A percentile compares a stretch with the other conserved stretches of the same genome.
phyloP scores from a whole-genome alignment of 805 yeast species.

The Crinitomyces ghanaensis region DNA sequence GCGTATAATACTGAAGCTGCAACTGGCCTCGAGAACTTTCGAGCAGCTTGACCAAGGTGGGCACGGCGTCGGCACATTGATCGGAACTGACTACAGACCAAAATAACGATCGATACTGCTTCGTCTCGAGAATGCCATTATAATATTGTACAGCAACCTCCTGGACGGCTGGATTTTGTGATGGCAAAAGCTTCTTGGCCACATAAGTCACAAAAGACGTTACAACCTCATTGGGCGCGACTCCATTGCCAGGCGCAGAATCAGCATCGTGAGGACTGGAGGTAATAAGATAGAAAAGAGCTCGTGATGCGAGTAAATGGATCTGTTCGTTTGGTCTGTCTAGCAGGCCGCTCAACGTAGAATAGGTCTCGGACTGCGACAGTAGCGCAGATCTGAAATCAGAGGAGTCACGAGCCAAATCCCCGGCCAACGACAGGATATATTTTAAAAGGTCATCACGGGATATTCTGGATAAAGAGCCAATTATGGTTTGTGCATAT shows the following conservation, averaged over 20 bases:
- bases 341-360: slow-evolving; percentile 35
- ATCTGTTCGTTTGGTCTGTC: slow-evolving; percentile 45
- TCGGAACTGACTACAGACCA: too few species aligned
- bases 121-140: slow-evolving; percentile 44
- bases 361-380: slow-evolving; percentile 38
- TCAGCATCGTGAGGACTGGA: slow-evolving; percentile 8
- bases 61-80: slow-evolving; percentile 33
- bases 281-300: slow-evolving; percentile 38
- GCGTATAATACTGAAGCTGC: slow-evolving; percentile 73
- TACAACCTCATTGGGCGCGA: slow-evolving; percentile 11
- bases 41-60: slow-evolving; percentile 39
- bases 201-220: slow-evolving; percentile 29
- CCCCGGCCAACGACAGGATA: slow-evolving; percentile 50
- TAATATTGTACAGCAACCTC: slow-evolving; percentile 55
- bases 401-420: slow-evolving; percentile 29
- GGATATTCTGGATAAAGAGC: slow-evolving; percentile 40
- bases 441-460: slow-evolving; percentile 59
- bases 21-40: slow-evolving; percentile 33
- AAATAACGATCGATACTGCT: slow-evolving; percentile 42
- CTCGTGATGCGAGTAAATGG: slow-evolving; percentile 43
- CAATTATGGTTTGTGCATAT: slow-evolving; percentile 44
- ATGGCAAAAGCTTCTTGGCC: slow-evolving; percentile 21
- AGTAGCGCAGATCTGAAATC: slow-evolving; percentile 29
- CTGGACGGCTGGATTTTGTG: slow-evolving; percentile 40
- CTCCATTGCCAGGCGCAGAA: slow-evolving; percentile 21